Evolutionary conservation across 257 asterid genomes (phyloP).

Genomic region (Plantago major): DNA sequence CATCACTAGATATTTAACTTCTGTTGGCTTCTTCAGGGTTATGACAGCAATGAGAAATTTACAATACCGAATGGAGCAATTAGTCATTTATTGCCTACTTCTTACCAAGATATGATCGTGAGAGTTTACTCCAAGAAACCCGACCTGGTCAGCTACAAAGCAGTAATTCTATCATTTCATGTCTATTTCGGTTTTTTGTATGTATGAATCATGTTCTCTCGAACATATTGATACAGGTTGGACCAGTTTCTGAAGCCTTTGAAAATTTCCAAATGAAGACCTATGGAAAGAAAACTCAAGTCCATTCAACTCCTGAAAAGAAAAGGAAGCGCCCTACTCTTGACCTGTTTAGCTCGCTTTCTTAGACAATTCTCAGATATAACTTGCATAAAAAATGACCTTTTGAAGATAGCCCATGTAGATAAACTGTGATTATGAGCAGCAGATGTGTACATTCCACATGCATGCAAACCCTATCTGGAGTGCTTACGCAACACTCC

Average conservation of each 20-base stretch:
- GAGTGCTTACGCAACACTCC: too few species aligned
- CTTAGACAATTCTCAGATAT: background rate
- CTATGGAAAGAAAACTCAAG: conserved; percentile 70
- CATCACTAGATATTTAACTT: background rate
- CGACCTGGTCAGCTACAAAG: conserved; percentile 44
- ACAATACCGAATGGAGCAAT: conserved; percentile 36
- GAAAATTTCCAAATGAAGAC: conserved; percentile 70
- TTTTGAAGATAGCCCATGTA: background rate
- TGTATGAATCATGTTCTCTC: background rate
- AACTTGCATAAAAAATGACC: conserved; percentile 4
- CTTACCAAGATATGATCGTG: conserved; percentile 80
- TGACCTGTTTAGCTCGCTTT: conserved; percentile 17
- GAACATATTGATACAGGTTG: conserved; percentile 48
- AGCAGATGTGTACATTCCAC: background rate
- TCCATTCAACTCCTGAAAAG: conserved; percentile 77
- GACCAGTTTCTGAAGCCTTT: conserved; percentile 66
- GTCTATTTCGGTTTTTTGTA: background rate
- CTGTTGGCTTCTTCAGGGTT: conserved; percentile 45
- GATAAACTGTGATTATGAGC: conserved; percentile 6
- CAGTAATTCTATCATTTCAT: background rate
- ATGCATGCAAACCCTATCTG: background rate
- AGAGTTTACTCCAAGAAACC: conserved; percentile 80
- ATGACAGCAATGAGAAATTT: conserved; percentile 44
- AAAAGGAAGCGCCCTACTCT: conserved; percentile 35
- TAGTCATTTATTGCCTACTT: conserved; percentile 82